Conservation (phyloP, 768 basidiomycete species). For the Amanita polypyramis region DNA sequence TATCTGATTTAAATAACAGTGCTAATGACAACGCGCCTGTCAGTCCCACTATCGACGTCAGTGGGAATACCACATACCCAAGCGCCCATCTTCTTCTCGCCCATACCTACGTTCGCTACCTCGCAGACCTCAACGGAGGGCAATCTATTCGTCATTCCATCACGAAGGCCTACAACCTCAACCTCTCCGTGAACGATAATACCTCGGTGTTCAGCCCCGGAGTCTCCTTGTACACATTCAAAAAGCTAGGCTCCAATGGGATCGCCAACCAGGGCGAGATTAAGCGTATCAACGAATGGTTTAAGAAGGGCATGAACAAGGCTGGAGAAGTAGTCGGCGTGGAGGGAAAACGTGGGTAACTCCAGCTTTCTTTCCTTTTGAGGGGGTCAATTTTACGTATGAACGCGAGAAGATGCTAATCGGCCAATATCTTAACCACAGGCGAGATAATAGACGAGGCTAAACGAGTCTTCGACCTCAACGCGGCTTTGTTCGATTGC, state of each 20-base stretch:
- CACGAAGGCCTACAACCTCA: constrained; percentile 57
- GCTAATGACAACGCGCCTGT: background rate
- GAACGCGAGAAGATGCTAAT: background rate
- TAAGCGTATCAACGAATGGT: constrained; percentile 69
- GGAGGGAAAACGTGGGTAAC: background rate
- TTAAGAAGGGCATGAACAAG: constrained; percentile 40
- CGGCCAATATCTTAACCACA: too few species aligned
- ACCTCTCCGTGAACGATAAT: constrained; percentile 10
- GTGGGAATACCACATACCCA: constrained; percentile 13
- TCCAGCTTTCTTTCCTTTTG: background rate
- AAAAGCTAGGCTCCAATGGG: constrained; percentile 37
- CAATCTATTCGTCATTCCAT: constrained; percentile 56
- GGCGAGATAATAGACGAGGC: constrained; percentile 39
- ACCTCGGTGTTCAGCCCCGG: constrained; percentile 37
- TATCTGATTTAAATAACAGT: background rate
- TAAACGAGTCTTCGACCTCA: constrained; percentile 36
- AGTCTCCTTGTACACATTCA: constrained; percentile 59
- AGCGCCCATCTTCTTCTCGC: constrained; percentile 47
- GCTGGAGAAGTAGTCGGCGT: constrained; percentile 20
- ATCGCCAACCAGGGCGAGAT: constrained; percentile 46
- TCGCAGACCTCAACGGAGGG: constrained; percentile 74
- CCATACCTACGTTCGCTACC: constrained; percentile 76
- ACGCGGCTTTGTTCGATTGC: constrained; percentile 33
- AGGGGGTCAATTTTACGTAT: background rate
- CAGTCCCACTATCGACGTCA: background rate